Base-by-base conservation (phyloP, 805 yeast species). In the Saccharomyces paradoxus region DNA sequence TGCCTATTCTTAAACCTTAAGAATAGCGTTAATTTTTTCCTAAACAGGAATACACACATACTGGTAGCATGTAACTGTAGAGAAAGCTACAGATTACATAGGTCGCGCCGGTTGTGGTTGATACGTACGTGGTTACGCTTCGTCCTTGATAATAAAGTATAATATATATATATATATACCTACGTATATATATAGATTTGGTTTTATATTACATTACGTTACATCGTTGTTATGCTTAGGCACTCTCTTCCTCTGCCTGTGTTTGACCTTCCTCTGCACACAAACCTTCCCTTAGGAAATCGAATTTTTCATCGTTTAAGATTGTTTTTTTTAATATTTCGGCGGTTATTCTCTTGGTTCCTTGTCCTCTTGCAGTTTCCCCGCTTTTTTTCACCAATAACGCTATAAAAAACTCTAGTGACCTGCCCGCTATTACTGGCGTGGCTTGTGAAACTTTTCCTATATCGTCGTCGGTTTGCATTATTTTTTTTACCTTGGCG, bases 391-490 rank as follows among this genome's bases (percentile, higher is more conserved):
- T 91, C 50, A 94, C 96, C 54, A 94, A 77, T 53, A 94, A 82
- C 51, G 96, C 89, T 79, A 94, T 82, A 68, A 94, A 94, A 57
- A 89, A 80, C 72, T 94, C 98, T 52, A 94, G 76, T 0, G 99
- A 96, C 58, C 97, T 81, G 7, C 98, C 97, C 8, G 94, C 96
- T 17, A 92, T 92, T n/a, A 92, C 87, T 0, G 99, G 99, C 2
- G 99, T 95, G 1, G 97, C 97, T 67, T 91, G 97, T 3, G 99
- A 97, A 4, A 94, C 98, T 68, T 94, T 94, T 2, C 99, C 99
- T 48, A 94, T 91, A 59, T 94, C 99, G 59, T 94, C 99, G 71
- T 94, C 99, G 29, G 95, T 84, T 68, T 94, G 99, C 97, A 94
- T 92, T 56, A 94, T 82, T 64, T 94, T 89, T 75, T 94, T 94